phyloP scores from a whole-genome alignment of 257 asterid genomes.

The Plantago ovata region DNA sequence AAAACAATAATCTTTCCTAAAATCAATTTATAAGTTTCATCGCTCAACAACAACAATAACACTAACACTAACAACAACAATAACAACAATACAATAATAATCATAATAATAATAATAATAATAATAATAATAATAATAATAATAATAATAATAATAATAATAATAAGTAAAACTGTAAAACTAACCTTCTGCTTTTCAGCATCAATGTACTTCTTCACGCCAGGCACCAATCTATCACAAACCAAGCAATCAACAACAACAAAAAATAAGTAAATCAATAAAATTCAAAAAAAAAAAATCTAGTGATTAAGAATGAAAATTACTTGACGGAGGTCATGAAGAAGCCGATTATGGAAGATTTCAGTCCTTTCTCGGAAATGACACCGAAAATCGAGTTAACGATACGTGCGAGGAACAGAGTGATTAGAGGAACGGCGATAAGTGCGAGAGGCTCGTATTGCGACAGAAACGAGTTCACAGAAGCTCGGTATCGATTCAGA shows the following conservation, averaged over 20 bases:
- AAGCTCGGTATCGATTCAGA: slow-evolving; percentile 49
- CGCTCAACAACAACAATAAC: no score
- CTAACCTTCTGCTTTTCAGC: slow-evolving; percentile 84
- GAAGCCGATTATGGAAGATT: slow-evolving; percentile 47
- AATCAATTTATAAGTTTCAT: no score
- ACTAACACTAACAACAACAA: no score
- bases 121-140: no score
- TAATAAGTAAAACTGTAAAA: not conserved
- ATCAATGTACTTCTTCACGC: slow-evolving; percentile 67
- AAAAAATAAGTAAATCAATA: slow-evolving; percentile 7
- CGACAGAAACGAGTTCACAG: slow-evolving; percentile 53
- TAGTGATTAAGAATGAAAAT: slow-evolving; percentile 11
- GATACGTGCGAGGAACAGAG: slow-evolving; percentile 48
- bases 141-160: not conserved
- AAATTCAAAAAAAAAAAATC: not conserved
- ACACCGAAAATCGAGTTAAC: slow-evolving; percentile 37
- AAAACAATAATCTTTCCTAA: no score
- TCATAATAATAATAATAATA: no score
- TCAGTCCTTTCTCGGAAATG: slow-evolving; percentile 67
- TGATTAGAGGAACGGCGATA: slow-evolving; percentile 41
- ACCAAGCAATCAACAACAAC: slow-evolving; percentile 1
- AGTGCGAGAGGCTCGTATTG: slow-evolving; percentile 66
- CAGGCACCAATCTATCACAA: slow-evolving; percentile 67
- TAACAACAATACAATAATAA: no score
- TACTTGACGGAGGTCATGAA: slow-evolving; percentile 62